These are phyloP conservation scores for Tolypocladium album DNA, from an alignment of 2,329 filamentous ascomycete species.

Conservation along the genomic window DNA sequence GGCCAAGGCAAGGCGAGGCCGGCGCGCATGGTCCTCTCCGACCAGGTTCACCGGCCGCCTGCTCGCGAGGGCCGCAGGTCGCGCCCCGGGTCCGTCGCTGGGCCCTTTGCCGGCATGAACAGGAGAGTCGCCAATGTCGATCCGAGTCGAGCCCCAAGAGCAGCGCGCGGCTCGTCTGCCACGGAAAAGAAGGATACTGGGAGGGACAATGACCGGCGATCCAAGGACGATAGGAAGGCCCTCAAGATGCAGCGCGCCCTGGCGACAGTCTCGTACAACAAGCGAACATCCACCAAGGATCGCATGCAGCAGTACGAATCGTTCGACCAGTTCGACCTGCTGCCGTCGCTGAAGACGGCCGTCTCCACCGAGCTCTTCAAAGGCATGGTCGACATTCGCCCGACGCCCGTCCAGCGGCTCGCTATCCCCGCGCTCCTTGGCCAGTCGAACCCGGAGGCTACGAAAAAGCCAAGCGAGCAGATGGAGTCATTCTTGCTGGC, in stretches of 20 bases:
- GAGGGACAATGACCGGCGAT: slow-evolving; percentile 23
- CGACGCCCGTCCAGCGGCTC: slow-evolving; percentile 81
- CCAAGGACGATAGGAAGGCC: slow-evolving; percentile 49
- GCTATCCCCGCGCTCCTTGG: slow-evolving; percentile 75
- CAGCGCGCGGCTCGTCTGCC: slow-evolving; percentile 4
- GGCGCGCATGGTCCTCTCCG: slow-evolving; percentile 48
- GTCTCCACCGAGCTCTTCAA: slow-evolving; percentile 64
- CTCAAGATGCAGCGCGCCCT: slow-evolving; percentile 88
- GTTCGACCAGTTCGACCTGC: slow-evolving; percentile 71
- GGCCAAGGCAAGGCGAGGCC: slow-evolving; percentile 26
- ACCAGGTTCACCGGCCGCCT: slow-evolving; percentile 34
- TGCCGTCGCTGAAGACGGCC: slow-evolving; percentile 61
- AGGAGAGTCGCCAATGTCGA: slow-evolving; percentile 34
- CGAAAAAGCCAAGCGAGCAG: slow-evolving; percentile 28
- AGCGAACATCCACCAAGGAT: slow-evolving; percentile 40
- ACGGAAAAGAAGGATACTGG: slow-evolving; percentile 3
- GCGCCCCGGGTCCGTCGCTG: slow-evolving; percentile 28
- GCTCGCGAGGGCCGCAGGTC: slow-evolving; percentile 21
- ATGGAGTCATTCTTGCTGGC: slow-evolving; percentile 60
- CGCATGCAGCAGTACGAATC: slow-evolving; percentile 57
- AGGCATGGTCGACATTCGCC: slow-evolving; percentile 62
- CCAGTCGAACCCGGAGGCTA: slow-evolving; percentile 24
- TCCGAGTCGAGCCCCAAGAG: slow-evolving; percentile 9
- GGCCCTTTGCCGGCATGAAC: slow-evolving; percentile 48
- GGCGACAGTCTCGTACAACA: slow-evolving; percentile 64